Conservation (phyloP, 306 rosid species). For the Trifolium subterraneum region DNA sequence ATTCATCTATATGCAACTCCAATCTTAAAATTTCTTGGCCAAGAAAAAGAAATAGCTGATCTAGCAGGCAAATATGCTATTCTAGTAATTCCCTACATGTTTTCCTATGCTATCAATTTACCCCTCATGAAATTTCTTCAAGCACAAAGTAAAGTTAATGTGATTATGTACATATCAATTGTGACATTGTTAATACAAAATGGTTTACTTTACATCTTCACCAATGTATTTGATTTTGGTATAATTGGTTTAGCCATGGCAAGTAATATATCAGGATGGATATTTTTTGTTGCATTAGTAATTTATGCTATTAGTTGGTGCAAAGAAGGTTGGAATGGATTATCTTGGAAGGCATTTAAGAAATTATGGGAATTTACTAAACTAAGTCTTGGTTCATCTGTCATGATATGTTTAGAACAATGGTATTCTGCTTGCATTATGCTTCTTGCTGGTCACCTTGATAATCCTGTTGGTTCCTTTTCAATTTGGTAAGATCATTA, state of each 20-base stretch:
- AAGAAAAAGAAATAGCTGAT: slow-evolving; percentile 62
- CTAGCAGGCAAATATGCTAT: slow-evolving; percentile 62
- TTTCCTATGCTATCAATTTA: slow-evolving; percentile 60
- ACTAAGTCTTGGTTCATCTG: slow-evolving; percentile 57
- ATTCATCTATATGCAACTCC: slow-evolving; percentile 61
- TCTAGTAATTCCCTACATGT: slow-evolving; percentile 59
- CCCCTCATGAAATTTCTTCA: slow-evolving; percentile 69
- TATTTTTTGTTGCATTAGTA: slow-evolving; percentile 47
- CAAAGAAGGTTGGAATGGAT: slow-evolving; percentile 77
- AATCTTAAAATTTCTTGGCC: slow-evolving; percentile 66
- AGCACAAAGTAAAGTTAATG: slow-evolving; percentile 70
- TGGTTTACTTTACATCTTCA: slow-evolving; percentile 57
- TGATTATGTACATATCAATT: slow-evolving; percentile 57
- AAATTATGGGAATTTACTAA: slow-evolving; percentile 69
- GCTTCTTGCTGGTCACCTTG: slow-evolving; percentile 52
- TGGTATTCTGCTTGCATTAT: slow-evolving; percentile 45
- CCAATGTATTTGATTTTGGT: slow-evolving; percentile 55
- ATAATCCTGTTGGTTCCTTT: slow-evolving; percentile 57
- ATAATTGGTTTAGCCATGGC: slow-evolving; percentile 68
- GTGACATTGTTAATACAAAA: slow-evolving; percentile 49
- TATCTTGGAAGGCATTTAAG: slow-evolving; percentile 66
- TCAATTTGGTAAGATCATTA: slow-evolving; percentile 56
- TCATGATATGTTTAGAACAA: slow-evolving; percentile 61
- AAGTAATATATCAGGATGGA: slow-evolving; percentile 58
- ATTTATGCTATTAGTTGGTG: slow-evolving; percentile 65